Base-by-base conservation (phyloP, 1,284 basidiomycete species). In the Athelia sp. region DNA sequence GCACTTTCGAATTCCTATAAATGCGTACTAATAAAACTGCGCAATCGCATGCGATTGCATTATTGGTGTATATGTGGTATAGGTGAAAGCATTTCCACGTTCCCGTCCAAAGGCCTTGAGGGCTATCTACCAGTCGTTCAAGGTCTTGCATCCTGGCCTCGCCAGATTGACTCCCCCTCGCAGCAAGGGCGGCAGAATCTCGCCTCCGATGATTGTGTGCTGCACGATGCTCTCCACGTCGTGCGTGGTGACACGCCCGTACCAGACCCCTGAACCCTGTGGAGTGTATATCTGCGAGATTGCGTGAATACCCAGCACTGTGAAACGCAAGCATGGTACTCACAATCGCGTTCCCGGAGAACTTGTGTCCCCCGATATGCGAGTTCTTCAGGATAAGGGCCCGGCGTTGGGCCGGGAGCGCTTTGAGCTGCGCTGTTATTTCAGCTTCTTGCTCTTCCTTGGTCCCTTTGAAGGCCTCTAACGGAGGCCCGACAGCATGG, bases 361-460 rank as follows among this genome's bases (percentile, higher is more conserved):
- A 97, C 56, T 87, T 86, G 71, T 97, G 94, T 1, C 93, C 93
- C 43, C 93, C 93, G 43, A 93, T 76, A 67, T 97, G 95, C 23
- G 90, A 94, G 54, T 84, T 88, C 61, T 81, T 84, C 60, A 97
- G 73, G 52, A 98, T 84, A 43, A 95, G 84, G 9, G 84, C 90
- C 52, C 70, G 73, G 61, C 67, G 77, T 52, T 69, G 73, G 31
- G 67, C 68, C 24, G 75, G 71, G 36, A 80, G 75, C 32, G 68
- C 72, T 56, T 76, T 75, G 18, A 89, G 69, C 54, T 75, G 74
- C 15, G 68, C 61, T 29, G 70, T 59, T 46, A 84, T 71, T 54
- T 72, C 71, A 22, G 62, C 67, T 36, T n/a, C 19, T n/a, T 17
- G 4, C 36, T 40, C 36, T n/a, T 40, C 36, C 9, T n/a, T 6